A percentile compares a stretch with the other conserved stretches of the same genome.
These are phyloP conservation scores for Macadamia integrifolia DNA, from an alignment of 164 flowering plant species.

Conservation along the genomic window DNA sequence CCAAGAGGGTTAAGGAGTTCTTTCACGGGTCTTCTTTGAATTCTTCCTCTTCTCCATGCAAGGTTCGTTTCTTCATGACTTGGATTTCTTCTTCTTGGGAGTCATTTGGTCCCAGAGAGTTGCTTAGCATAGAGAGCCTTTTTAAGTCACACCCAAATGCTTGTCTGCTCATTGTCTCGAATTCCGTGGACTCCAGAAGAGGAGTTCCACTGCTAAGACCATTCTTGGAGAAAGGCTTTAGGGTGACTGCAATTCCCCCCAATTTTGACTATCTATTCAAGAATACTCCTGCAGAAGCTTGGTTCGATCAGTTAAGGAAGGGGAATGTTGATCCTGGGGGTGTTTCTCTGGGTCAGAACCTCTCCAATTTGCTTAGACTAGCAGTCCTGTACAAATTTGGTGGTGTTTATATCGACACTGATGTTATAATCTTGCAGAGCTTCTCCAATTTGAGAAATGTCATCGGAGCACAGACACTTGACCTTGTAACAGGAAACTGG, in stretches of 20 bases:
- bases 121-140: conserved; percentile 51
- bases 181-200: conserved; percentile 47
- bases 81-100: conserved; percentile 77
- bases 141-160: conserved; percentile 70
- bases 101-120: conserved; percentile 52
- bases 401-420: conserved; percentile 78
- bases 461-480: conserved; percentile 76
- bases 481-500: conserved; percentile 57
- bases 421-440: conserved; percentile 64
- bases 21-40: conserved; percentile 21
- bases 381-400: conserved; percentile 70
- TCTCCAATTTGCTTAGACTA: conserved; percentile 83
- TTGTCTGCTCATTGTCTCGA: conserved; percentile 65
- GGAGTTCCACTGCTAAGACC: conserved; percentile 49
- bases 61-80: conserved; percentile 71
- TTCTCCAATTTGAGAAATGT: conserved; percentile 48
- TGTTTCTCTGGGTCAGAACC: conserved; percentile 75
- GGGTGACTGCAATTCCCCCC: conserved; percentile 55
- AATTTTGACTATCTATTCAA: conserved; percentile 54
- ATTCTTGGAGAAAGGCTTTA: conserved; percentile 40
- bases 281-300: conserved; percentile 49
- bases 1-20: conserved; percentile 37
- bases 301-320: conserved; percentile 45
- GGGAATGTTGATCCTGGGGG: conserved; percentile 68
- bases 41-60: conserved; percentile 34